Conservation (phyloP, 2,329 filamentous ascomycete genomes). For the Colletotrichum neosansevieriae region DNA sequence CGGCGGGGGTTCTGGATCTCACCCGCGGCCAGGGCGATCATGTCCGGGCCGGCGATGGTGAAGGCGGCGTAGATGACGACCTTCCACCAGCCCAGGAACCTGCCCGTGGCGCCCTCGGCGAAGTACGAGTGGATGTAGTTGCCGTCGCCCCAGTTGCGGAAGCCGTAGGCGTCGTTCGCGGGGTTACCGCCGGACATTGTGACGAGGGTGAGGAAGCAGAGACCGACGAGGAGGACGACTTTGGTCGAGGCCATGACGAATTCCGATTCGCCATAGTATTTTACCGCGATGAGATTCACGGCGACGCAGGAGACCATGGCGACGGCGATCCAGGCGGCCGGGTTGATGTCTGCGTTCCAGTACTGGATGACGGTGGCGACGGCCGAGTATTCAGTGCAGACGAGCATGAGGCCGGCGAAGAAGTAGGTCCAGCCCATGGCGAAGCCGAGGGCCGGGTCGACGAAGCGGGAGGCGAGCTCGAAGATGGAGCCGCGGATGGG, state of each 20-base stretch:
- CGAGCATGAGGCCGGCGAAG: slow-evolving; percentile 59
- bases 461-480: slow-evolving; percentile 65
- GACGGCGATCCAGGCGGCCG: slow-evolving; percentile 63
- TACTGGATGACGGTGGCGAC: slow-evolving; percentile 59
- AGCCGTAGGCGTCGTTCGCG: slow-evolving; percentile 71
- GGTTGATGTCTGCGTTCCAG: slow-evolving; percentile 57
- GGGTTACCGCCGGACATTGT: slow-evolving; percentile 78
- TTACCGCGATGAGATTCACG: slow-evolving; percentile 61
- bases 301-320: slow-evolving; percentile 58
- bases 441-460: slow-evolving; percentile 69
- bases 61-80: slow-evolving; percentile 76
- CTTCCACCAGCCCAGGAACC: slow-evolving; percentile 69
- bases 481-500: slow-evolving; percentile 67
- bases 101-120: slow-evolving; percentile 63
- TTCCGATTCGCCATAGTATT: slow-evolving; percentile 58
- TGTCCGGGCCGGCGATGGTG: slow-evolving; percentile 76
- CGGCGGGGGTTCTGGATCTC: slow-evolving; percentile 75
- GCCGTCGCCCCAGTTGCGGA: slow-evolving; percentile 64
- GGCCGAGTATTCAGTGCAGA: slow-evolving; percentile 59
- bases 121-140: slow-evolving; percentile 51
- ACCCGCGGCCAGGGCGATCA: slow-evolving; percentile 66
- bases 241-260: slow-evolving; percentile 69
- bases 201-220: slow-evolving; percentile 74
- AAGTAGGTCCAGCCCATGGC: slow-evolving; percentile 63
- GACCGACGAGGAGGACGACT: slow-evolving; percentile 62